Conservation (phyloP, 106 monocot species). For the Agapanthus africanus region DNA sequence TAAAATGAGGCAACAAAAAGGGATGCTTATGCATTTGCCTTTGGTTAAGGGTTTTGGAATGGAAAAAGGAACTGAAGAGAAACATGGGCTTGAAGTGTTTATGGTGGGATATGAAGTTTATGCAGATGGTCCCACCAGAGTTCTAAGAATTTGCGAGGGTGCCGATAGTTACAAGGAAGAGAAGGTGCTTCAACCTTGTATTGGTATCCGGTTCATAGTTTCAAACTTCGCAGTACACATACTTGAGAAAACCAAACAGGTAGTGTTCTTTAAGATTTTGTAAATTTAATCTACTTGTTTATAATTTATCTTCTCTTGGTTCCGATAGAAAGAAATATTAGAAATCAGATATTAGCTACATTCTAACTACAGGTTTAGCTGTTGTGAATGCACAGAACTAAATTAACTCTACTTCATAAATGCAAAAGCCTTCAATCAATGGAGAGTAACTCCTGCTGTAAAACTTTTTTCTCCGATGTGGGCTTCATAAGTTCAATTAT, state of each 20-base stretch:
- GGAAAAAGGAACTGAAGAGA: conserved; percentile 32
- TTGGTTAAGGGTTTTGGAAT: conserved; percentile 16
- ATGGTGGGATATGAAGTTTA: conserved; percentile 76
- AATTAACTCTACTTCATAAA: too few species aligned
- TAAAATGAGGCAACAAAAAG: conserved; percentile 48
- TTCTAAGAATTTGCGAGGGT: conserved; percentile 67
- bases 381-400: not conserved
- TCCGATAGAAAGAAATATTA: not conserved
- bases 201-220: conserved; percentile 47
- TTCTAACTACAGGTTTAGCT: not conserved
- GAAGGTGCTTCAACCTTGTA: conserved; percentile 29
- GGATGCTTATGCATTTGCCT: conserved; percentile 33
- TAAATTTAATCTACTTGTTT: conserved; percentile 1
- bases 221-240: conserved; percentile 37
- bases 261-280: conserved; percentile 7
- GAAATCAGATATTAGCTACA: not conserved
- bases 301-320: not conserved
- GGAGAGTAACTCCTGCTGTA: too few species aligned
- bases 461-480: too few species aligned
- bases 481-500: too few species aligned
- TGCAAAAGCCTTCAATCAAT: not conserved
- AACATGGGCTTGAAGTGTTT: conserved; percentile 31
- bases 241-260: conserved; percentile 58
- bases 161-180: conserved; percentile 38
- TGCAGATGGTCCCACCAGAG: conserved; percentile 75